phyloP scores from a whole-genome alignment of 257 asterid species.

The Phtheirospermum japonicum region DNA sequence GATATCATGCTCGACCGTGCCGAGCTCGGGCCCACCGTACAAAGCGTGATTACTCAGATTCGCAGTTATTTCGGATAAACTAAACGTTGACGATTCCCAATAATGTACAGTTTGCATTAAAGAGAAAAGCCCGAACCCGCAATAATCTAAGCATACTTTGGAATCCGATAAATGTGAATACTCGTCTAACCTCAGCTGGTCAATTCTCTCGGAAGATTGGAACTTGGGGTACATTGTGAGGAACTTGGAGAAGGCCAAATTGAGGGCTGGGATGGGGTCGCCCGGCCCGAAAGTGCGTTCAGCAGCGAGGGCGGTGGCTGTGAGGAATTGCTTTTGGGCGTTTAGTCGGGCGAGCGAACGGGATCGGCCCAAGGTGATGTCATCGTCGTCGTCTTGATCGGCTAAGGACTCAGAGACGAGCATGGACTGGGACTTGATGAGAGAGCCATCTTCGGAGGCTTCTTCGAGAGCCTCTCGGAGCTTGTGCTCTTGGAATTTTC shows the following conservation, averaged over 20 bases:
- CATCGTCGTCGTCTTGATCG: conserved; percentile 53
- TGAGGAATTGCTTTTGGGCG: conserved; percentile 84
- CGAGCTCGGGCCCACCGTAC: conserved; percentile 84
- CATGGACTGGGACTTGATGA: conserved; percentile 59
- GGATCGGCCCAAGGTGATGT: conserved; percentile 58
- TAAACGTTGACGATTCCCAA: conserved; percentile 89
- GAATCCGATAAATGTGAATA: conserved; percentile 70
- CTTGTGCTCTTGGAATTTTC: conserved; percentile 75
- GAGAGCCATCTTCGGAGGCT: conserved; percentile 88
- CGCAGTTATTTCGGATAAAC: conserved; percentile 87
- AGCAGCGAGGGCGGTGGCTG: conserved; percentile 87
- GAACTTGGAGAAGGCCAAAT: conserved; percentile 70
- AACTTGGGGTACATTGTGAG: conserved; percentile 85
- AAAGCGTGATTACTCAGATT: conserved; percentile 92
- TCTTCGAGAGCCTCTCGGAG: conserved; percentile 93
- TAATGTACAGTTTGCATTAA: conserved; percentile 73
- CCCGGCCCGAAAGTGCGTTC: conserved; percentile 61
- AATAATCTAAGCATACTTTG: conserved; percentile 87
- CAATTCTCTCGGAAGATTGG: conserved; percentile 73
- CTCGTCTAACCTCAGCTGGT: conserved; percentile 77
- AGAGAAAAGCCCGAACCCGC: conserved; percentile 96
- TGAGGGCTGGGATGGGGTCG: conserved; percentile 61
- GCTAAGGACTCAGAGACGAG: conserved; percentile 57
- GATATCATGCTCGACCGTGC: conserved; percentile 77
- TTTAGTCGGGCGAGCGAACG: conserved; percentile 76